phyloP scores from a whole-genome alignment of 2,329 filamentous ascomycete species.

The Epichloe coenophiala region DNA sequence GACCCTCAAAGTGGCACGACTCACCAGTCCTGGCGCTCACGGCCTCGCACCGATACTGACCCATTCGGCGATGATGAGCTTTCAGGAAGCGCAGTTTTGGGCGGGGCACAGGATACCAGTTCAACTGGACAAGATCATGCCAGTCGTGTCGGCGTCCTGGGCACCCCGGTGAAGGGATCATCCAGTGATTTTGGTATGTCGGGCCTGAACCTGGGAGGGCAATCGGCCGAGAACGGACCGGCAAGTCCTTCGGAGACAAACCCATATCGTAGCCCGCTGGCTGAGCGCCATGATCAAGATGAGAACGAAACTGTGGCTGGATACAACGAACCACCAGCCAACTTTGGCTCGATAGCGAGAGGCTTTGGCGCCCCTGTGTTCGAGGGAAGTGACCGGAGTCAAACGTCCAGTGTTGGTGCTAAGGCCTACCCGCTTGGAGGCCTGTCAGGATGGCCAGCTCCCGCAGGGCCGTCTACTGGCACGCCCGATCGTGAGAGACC shows the following conservation, averaged over 20 bases:
- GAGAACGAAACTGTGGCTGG: conserved; percentile 39
- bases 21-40: conserved; percentile 40
- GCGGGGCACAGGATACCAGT: conserved; percentile 60
- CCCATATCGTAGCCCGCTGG: conserved; percentile 82
- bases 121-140: conserved; percentile 14
- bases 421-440: conserved; percentile 57
- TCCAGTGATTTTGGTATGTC: conserved; percentile 50
- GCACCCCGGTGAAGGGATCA: conserved; percentile 41
- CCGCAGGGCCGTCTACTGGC: conserved; percentile 42
- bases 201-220: conserved; percentile 41
- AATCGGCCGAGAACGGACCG: conserved; percentile 51
- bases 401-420: conserved; percentile 77
- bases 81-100: conserved; percentile 58
- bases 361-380: conserved; percentile 37
- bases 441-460: conserved; percentile 48
- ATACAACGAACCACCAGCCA: conserved; percentile 25
- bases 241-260: conserved; percentile 92
- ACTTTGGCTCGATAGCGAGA: conserved; percentile 41
- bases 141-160: conserved; percentile 29
- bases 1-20: conserved; percentile 31
- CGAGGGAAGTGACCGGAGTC: conserved; percentile 76
- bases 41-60: conserved; percentile 59
- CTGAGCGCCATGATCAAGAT: conserved; percentile 55
- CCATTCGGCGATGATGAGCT: conserved; percentile 57
- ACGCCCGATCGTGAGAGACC: conserved; percentile 54